Evolutionary conservation across 305 asterid genomes (phyloP).

Genomic region (Fraxinus sp.): DNA sequence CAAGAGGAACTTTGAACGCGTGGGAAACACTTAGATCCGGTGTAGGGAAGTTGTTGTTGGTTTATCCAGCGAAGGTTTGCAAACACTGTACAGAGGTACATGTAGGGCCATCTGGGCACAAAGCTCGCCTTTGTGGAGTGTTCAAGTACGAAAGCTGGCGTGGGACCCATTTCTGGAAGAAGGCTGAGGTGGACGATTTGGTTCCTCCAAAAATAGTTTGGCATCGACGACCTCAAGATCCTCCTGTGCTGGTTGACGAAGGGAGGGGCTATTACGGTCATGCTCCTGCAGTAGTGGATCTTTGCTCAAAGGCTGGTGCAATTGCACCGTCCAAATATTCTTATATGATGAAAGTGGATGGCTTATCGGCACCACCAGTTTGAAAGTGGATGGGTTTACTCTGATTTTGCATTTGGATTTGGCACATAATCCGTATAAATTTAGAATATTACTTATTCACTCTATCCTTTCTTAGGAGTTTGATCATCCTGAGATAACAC

Average conservation of each 20-base stretch:
- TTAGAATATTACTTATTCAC: neutral
- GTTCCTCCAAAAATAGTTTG: constrained; percentile 72
- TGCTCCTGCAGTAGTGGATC: constrained; percentile 84
- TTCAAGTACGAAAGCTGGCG: constrained; percentile 67
- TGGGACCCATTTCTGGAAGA: constrained; percentile 77
- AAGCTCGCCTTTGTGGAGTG: constrained; percentile 83
- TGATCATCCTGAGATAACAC: neutral
- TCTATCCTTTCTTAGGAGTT: neutral
- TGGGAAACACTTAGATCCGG: constrained; percentile 79
- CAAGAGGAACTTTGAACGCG: constrained; percentile 54
- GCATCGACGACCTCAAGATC: constrained; percentile 76
- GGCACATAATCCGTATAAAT: neutral
- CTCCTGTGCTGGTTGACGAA: constrained; percentile 50
- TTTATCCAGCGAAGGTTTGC: constrained; percentile 78
- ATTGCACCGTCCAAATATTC: constrained; percentile 62
- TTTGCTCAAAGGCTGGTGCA: constrained; percentile 81
- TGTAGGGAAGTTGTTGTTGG: constrained; percentile 60
- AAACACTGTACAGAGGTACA: constrained; percentile 82
- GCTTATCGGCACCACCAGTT: constrained; percentile 50
- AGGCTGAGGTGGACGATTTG: constrained; percentile 72
- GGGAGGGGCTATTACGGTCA: constrained; percentile 78
- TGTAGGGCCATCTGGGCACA: constrained; percentile 83
- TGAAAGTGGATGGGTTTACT: neutral
- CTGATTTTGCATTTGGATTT: neutral
- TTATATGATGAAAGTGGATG: constrained; percentile 77